Percentiles rank a stretch among this genome's conserved stretches.
Conservation (phyloP, 75 land plant genomes). For the Cunninghamia lanceolata region DNA sequence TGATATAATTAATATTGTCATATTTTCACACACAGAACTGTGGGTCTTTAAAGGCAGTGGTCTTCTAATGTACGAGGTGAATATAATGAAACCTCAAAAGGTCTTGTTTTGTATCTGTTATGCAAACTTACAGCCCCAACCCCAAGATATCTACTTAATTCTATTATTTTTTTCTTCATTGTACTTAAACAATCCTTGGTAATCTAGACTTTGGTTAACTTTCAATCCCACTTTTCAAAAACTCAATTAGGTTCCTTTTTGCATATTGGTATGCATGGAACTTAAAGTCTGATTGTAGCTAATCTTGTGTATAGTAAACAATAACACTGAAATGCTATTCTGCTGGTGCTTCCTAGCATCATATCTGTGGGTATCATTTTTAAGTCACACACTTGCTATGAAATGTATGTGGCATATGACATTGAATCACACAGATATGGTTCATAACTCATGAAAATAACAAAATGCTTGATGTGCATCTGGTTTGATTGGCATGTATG, state of each 20-base stretch:
- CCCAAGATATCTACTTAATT: background rate
- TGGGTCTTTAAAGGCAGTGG: background rate
- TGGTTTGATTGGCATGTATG: background rate
- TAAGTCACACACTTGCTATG: background rate
- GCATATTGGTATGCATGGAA: background rate
- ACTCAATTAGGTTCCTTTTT: background rate
- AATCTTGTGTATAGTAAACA: background rate
- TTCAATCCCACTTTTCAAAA: background rate
- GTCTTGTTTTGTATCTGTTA: background rate
- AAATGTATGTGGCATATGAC: background rate
- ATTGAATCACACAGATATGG: background rate
- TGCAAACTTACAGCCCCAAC: background rate
- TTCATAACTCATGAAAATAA: background rate
- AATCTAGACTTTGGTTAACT: background rate
- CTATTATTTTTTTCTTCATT: background rate
- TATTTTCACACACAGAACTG: background rate
- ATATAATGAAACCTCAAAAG: background rate
- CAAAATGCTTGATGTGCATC: background rate
- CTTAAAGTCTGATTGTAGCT: background rate
- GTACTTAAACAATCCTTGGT: background rate
- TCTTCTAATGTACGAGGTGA: background rate
- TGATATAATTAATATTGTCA: too few species aligned
- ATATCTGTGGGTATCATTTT: background rate
- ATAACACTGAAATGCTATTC: background rate
- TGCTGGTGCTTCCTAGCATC: background rate